phyloP scores from a whole-genome alignment of 2,329 filamentous ascomycete species.

The Magnaporthiopsis rhizophila region DNA sequence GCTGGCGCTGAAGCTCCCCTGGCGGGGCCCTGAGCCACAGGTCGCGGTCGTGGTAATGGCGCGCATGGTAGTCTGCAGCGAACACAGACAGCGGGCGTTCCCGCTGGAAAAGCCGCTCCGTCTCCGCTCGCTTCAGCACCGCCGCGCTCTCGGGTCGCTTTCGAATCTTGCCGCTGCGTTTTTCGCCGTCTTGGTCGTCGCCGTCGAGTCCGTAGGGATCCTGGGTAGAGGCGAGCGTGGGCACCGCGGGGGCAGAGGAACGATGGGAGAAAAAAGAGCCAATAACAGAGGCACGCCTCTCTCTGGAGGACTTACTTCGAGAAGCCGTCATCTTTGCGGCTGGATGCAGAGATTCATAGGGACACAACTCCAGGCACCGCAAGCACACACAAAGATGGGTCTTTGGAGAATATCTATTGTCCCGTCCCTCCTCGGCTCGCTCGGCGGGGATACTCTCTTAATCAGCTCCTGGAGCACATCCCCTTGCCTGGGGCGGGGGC shows the following conservation, averaged over 20 bases:
- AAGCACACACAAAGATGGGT: no score
- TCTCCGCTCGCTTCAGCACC: neutral
- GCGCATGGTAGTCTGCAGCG: neutral
- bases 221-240: neutral
- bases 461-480: neutral
- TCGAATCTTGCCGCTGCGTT: neutral
- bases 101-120: neutral
- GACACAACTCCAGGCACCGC: neutral
- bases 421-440: neutral
- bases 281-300: slow-evolving; percentile 3
- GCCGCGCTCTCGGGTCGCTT: neutral
- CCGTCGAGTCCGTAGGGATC: neutral
- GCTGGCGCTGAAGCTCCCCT: neutral
- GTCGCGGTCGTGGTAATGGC: neutral
- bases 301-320: slow-evolving; percentile 6
- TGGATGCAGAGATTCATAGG: no score
- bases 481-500: neutral
- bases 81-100: neutral
- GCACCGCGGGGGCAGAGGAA: slow-evolving; percentile 3
- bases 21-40: neutral
- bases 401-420: neutral
- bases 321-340: slow-evolving; percentile 4
- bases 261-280: slow-evolving; percentile 7
- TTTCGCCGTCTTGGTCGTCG: neutral
- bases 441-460: neutral